Percentiles rank a stretch among this genome's conserved stretches.
Evolutionary conservation across 2,329 filamentous ascomycete species (phyloP).

Genomic region (Pseudogymnoascus sp.): DNA sequence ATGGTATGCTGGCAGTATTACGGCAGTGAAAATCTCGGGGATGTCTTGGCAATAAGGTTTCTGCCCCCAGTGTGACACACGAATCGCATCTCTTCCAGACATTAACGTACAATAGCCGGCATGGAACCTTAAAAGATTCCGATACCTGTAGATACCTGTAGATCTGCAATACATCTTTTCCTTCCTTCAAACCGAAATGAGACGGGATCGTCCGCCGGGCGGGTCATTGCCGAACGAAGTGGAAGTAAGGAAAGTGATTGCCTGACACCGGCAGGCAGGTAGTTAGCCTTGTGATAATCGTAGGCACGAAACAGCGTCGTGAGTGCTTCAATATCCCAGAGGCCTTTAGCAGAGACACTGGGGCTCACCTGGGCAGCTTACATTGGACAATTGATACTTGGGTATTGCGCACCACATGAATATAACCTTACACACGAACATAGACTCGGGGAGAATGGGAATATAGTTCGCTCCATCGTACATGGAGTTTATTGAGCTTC

Average conservation of each 20-base stretch:
- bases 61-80: too few relatives aligned
- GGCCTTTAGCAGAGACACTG: neutral
- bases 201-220: too few relatives aligned
- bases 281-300: neutral
- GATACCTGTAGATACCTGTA: too few relatives aligned
- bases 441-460: neutral
- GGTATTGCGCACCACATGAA: neutral
- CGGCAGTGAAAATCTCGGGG: neutral
- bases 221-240: too few relatives aligned
- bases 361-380: neutral
- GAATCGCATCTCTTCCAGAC: too few relatives aligned
- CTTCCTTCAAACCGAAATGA: too few relatives aligned
- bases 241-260: neutral
- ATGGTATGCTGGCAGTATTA: slow-evolving; percentile 7
- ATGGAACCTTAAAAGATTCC: too few relatives aligned
- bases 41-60: too few relatives aligned
- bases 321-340: neutral
- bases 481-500: neutral
- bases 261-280: too few relatives aligned
- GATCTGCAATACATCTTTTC: too few relatives aligned
- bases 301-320: neutral
- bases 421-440: neutral
- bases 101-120: too few relatives aligned
- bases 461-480: neutral
- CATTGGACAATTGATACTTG: neutral